phyloP scores from a whole-genome alignment of 1,139 yeast genomes.

The Candida glucosophila region DNA sequence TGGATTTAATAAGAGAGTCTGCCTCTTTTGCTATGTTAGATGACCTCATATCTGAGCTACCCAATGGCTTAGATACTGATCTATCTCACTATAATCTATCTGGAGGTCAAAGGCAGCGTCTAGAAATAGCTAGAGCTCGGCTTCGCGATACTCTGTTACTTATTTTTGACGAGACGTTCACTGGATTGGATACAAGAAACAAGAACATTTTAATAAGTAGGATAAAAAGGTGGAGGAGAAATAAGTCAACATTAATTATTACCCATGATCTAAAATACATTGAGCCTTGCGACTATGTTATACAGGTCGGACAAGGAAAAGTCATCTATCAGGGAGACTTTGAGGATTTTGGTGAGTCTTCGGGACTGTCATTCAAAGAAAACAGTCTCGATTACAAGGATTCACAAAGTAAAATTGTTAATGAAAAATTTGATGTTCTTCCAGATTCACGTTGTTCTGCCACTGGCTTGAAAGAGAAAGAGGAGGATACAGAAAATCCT shows the following conservation, averaged over 20 bases:
- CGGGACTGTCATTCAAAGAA: too few relatives aligned
- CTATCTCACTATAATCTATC: conserved; percentile 54
- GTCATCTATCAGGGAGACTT: too few relatives aligned
- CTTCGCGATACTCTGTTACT: conserved; percentile 65
- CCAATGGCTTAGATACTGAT: conserved; percentile 46
- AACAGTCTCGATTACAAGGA: too few relatives aligned
- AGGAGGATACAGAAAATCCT: conserved; percentile 3
- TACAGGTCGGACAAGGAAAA: too few relatives aligned
- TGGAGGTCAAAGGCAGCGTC: conserved; percentile 85
- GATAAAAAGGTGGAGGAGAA: conserved; percentile 52
- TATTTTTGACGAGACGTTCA: conserved; percentile 76
- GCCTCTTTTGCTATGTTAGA: conserved; percentile 42
- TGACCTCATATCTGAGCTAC: conserved; percentile 36
- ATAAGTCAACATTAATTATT: conserved; percentile 67
- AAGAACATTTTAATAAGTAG: conserved; percentile 37
- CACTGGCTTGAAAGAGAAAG: too few relatives aligned
- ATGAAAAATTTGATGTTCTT: too few relatives aligned
- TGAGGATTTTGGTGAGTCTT: too few relatives aligned
- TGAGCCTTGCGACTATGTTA: conserved; percentile 42
- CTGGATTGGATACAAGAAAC: conserved; percentile 60
- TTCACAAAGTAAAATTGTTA: too few relatives aligned
- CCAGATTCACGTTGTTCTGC: too few relatives aligned
- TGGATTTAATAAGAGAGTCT: conserved; percentile 31
- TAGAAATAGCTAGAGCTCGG: conserved; percentile 77
- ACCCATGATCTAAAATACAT: conserved; percentile 71